A percentile compares a stretch with the other conserved stretches of the same genome.
Evolutionary conservation across 257 asterid species (phyloP).

Genomic region (Salvia splendens): DNA sequence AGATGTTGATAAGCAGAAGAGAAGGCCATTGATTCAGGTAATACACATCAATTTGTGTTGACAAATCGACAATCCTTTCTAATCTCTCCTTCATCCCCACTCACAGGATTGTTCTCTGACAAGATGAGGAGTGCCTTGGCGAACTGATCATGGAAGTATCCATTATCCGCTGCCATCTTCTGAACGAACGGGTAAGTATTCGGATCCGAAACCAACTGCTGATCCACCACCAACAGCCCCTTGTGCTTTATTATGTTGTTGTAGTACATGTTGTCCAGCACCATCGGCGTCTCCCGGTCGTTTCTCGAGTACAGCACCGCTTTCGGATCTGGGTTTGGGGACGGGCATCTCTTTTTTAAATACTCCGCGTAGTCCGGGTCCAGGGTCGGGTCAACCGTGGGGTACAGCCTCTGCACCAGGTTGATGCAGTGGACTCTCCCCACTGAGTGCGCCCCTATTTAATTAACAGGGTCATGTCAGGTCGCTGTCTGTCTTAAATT

Average conservation of each 20-base stretch:
- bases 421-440: slow-evolving; percentile 78
- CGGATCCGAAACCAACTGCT: slow-evolving; percentile 57
- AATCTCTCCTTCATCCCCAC: slow-evolving; percentile 58
- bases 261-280: slow-evolving; percentile 72
- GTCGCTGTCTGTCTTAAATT: too few species aligned
- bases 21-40: too few species aligned
- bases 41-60: slow-evolving; percentile 30
- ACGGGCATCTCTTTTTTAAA: slow-evolving; percentile 69
- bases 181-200: slow-evolving; percentile 60
- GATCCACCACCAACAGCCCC: slow-evolving; percentile 61
- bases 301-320: slow-evolving; percentile 59
- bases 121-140: slow-evolving; percentile 53
- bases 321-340: slow-evolving; percentile 49
- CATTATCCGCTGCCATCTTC: slow-evolving; percentile 76
- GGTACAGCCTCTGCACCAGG: slow-evolving; percentile 70
- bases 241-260: slow-evolving; percentile 55
- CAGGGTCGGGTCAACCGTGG: slow-evolving; percentile 60
- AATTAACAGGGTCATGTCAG: too few species aligned
- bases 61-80: slow-evolving; percentile 65
- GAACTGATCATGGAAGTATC: slow-evolving; percentile 66
- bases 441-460: slow-evolving; percentile 68
- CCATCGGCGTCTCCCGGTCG: slow-evolving; percentile 61
- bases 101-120: slow-evolving; percentile 73
- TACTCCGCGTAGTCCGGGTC: slow-evolving; percentile 52
- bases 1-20: too few species aligned